Evolutionary conservation across 192 early-diverging fungal species (phyloP).

Genomic region (Powellomyces hirtus): DNA sequence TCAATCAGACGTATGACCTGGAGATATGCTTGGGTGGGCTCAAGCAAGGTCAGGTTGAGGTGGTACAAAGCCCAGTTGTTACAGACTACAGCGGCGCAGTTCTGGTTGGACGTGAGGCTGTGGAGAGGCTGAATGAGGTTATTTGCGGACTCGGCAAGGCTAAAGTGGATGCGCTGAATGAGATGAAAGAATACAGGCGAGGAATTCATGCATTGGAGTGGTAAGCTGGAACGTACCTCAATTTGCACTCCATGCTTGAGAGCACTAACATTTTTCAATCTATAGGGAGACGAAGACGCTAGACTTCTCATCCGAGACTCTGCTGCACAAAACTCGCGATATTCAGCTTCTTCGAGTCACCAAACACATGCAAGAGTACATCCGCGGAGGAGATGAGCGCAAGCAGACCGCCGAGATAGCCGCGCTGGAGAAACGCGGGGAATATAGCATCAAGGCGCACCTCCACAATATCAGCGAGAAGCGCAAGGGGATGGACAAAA

Average conservation of each 20-base stretch:
- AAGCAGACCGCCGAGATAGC: slow-evolving; percentile 51
- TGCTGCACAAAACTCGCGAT: slow-evolving; percentile 50
- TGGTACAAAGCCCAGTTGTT: slow-evolving; percentile 57
- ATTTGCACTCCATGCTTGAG: not conserved
- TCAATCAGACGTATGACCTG: slow-evolving; percentile 52
- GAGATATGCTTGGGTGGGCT: slow-evolving; percentile 51
- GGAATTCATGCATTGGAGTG: slow-evolving; percentile 65
- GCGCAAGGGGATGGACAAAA: slow-evolving; percentile 21
- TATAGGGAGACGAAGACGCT: slow-evolving; percentile 62
- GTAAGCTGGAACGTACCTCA: slow-evolving; percentile 26
- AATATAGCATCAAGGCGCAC: slow-evolving; percentile 45
- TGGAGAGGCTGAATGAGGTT: slow-evolving; percentile 54
- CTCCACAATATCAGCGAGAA: slow-evolving; percentile 52
- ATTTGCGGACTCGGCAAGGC: slow-evolving; percentile 48
- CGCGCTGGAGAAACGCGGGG: slow-evolving; percentile 52
- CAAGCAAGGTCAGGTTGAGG: slow-evolving; percentile 65
- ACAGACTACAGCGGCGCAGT: slow-evolving; percentile 58
- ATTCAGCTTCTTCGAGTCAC: slow-evolving; percentile 63
- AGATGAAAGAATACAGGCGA: slow-evolving; percentile 64
- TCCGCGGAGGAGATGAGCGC: slow-evolving; percentile 55
- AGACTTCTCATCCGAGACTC: slow-evolving; percentile 63
- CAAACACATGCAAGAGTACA: slow-evolving; percentile 64
- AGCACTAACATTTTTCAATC: not conserved
- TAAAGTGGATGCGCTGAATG: slow-evolving; percentile 59
- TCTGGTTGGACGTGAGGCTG: slow-evolving; percentile 47